Evolutionary conservation across 73 alveolate species (phyloP).

Genomic region (Paramecium tetraurelia): DNA sequence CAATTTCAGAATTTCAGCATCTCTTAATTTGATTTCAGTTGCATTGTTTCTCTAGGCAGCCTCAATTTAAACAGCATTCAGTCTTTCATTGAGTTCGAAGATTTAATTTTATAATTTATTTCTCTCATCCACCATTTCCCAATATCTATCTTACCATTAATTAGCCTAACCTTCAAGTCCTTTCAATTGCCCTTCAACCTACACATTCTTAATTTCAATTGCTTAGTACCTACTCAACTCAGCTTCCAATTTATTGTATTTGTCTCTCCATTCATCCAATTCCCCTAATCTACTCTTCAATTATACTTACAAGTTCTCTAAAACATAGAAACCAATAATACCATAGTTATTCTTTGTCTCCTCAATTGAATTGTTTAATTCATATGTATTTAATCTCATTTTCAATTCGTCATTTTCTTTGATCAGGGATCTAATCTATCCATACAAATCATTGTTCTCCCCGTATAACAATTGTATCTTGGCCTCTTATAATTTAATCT

Average conservation of each 20-base stretch:
- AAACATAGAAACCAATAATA: not conserved
- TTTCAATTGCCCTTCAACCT: not conserved
- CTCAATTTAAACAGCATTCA: not conserved
- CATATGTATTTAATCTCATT: not conserved
- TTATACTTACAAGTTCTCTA: not conserved
- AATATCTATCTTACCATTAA: conserved; percentile 25
- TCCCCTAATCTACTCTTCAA: conserved; percentile 12
- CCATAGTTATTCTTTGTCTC: conserved; percentile 2
- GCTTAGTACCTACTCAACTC: not conserved
- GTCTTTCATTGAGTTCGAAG: not conserved
- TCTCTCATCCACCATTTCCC: conserved; percentile 34
- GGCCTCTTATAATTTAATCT: not conserved
- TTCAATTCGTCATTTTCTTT: conserved; percentile 10
- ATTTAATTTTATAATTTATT: not conserved
- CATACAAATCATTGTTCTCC: conserved; percentile 2
- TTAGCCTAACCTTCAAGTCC: not conserved
- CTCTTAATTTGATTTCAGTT: not conserved
- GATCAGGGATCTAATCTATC: not conserved
- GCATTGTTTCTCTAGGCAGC: not conserved
- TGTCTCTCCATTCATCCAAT: conserved; percentile 37
- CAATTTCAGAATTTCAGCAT: not conserved
- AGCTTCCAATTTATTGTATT: not conserved
- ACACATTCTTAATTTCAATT: not conserved
- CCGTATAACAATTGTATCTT: not conserved
- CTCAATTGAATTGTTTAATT: not conserved